These are phyloP conservation scores for Irpex sp. DNA, from an alignment of 1,284 basidiomycete species.

Conservation along the genomic window DNA sequence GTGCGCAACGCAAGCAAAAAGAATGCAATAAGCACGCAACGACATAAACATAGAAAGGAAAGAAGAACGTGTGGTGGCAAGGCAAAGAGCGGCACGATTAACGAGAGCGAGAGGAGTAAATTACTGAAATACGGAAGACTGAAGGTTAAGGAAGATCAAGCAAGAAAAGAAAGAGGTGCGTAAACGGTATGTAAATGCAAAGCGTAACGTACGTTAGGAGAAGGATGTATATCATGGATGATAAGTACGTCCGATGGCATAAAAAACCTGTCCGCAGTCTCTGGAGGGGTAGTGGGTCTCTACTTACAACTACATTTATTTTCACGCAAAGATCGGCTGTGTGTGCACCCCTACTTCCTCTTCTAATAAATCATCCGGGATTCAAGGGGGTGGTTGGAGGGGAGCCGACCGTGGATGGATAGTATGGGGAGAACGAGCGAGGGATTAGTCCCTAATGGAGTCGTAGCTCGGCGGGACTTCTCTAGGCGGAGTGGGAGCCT, in stretches of 20 bases:
- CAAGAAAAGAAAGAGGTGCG: too few species aligned
- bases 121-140: too few species aligned
- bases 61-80: too few species aligned
- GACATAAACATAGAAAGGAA: too few species aligned
- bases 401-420: background rate
- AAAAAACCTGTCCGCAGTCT: background rate
- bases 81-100: too few species aligned
- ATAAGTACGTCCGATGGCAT: background rate
- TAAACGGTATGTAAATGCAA: too few species aligned
- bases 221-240: background rate
- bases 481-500: constrained; percentile 17
- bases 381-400: background rate
- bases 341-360: background rate
- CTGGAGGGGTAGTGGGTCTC: background rate
- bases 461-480: constrained; percentile 35
- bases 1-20: too few species aligned
- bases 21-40: too few species aligned
- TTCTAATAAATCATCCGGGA: background rate
- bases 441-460: constrained; percentile 20
- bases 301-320: background rate
- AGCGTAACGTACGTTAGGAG: too few species aligned
- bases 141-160: too few species aligned
- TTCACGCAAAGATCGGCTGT: background rate
- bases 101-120: too few species aligned
- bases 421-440: background rate